Conservation (phyloP, 768 basidiomycete genomes). For the Mycena vitilis region DNA sequence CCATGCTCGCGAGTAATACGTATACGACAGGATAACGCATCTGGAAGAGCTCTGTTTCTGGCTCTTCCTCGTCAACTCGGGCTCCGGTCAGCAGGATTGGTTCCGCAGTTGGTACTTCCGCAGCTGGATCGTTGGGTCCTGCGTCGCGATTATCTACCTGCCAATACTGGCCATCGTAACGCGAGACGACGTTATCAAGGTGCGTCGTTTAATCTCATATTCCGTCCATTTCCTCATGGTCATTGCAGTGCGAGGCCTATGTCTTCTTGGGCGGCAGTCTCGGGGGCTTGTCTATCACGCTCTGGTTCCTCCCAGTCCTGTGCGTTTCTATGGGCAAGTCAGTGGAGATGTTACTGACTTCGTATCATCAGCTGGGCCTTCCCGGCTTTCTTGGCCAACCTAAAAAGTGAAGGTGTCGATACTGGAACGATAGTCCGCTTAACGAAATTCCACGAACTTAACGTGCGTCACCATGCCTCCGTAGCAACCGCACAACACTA, state of each 20-base stretch:
- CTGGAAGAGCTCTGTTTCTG: constrained; percentile 91
- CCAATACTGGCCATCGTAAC: constrained; percentile 77
- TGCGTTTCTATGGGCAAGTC: constrained; percentile 45
- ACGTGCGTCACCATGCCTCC: constrained; percentile 60
- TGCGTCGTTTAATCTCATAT: constrained; percentile 41
- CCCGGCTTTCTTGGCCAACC: constrained; percentile 68
- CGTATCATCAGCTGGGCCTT: constrained; percentile 64
- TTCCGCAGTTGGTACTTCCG: constrained; percentile 82
- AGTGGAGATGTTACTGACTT: constrained; percentile 27
- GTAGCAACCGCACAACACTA: background rate
- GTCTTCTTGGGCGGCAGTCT: constrained; percentile 77
- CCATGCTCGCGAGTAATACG: background rate
- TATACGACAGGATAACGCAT: constrained; percentile 71
- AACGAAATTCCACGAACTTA: constrained; percentile 85
- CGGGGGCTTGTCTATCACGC: constrained; percentile 74
- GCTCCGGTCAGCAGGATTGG: constrained; percentile 76
- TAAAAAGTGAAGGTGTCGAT: constrained; percentile 76
- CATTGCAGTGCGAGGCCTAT: constrained; percentile 71
- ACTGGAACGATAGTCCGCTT: constrained; percentile 73
- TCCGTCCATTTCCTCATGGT: background rate
- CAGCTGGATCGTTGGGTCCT: constrained; percentile 75
- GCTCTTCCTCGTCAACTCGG: constrained; percentile 82
- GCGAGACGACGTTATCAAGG: constrained; percentile 68
- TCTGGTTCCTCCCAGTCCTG: constrained; percentile 82
- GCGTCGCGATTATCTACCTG: constrained; percentile 70